Base-by-base conservation (phyloP, 352 stramenopile species). In the Phytopythium mirpurense region DNA sequence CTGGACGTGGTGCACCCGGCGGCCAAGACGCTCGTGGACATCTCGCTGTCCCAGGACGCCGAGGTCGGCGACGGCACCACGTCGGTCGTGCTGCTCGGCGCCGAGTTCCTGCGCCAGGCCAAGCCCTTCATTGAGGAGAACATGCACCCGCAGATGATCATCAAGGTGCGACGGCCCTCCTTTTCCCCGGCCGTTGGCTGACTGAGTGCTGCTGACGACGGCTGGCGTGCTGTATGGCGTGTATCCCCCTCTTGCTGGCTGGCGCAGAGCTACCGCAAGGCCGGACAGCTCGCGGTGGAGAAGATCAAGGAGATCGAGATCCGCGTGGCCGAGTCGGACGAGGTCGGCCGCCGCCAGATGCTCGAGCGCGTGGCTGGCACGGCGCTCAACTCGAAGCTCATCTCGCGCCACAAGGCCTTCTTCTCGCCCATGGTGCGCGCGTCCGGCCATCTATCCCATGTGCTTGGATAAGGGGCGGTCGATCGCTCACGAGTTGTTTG, bases 41-140 rank as follows among this genome's bases (percentile, higher is more conserved):
- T 99, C 42, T 96, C 88, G 52, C 83, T 96, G 56, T 95, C 88
- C 44, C 83, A 98, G 72, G 74, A 98, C 51, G 79, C 80, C 37
- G 78, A 91, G 60, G 78, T 91, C 53, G 92, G 92, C 29, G 92
- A 98, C 59, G 92, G 92, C 60, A 99, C 97, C 14, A 99, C 97
- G 8, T 98, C 90, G 9, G 96, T 99, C 16, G 96, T 99, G 43
- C 76, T 99, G 16, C 73, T 99, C 9, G 96, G 96, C 18, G 96
- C 90, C 14, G 96, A 99, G 71, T 97, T 99, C 38, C 81, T 99
- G 54, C 96, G 96, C 53, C 85, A 98, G 55, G 83, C 98, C 53
- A 99, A 99, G 78, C 77, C 90, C 14, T 99, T 99, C 52, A 76
- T 99, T 11, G 96, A 99, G 78, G 97, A 99, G 66, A 98, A 97